Evolutionary conservation across 352 stramenopile species (phyloP).

Genomic region (Pythium phragmitis): DNA sequence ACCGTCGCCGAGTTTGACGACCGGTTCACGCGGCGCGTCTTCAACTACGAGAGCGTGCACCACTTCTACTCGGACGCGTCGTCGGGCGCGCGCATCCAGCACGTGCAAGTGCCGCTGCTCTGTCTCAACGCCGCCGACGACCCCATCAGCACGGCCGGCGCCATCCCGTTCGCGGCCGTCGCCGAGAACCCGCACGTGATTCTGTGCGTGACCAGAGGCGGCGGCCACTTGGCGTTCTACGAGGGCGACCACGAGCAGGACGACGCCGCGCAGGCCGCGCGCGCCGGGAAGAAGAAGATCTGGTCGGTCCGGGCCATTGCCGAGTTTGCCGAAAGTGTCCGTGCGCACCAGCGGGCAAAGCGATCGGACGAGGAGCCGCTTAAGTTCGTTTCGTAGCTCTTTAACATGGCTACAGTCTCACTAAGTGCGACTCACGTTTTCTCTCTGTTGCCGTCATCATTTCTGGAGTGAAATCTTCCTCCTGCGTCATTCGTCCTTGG

Average conservation of each 20-base stretch:
- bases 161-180: slow-evolving; percentile 39
- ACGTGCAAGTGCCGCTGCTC: slow-evolving; percentile 53
- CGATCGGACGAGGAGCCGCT: background rate
- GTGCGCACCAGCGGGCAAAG: slow-evolving; percentile 10
- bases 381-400: background rate
- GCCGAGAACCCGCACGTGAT: slow-evolving; percentile 63
- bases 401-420: slow-evolving; percentile 19
- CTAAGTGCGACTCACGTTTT: slow-evolving; percentile 10
- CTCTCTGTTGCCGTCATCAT: background rate
- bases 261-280: background rate
- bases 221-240: slow-evolving; percentile 75
- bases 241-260: slow-evolving; percentile 30
- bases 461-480: too few relatives aligned
- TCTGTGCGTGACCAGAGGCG: slow-evolving; percentile 56
- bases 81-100: slow-evolving; percentile 37
- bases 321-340: slow-evolving; percentile 57
- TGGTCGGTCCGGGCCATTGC: slow-evolving; percentile 55
- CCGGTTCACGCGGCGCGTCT: slow-evolving; percentile 53
- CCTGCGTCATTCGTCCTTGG: background rate
- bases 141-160: slow-evolving; percentile 51
- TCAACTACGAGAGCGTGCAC: slow-evolving; percentile 57
- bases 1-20: slow-evolving; percentile 64
- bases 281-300: slow-evolving; percentile 20
- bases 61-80: slow-evolving; percentile 64
- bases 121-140: slow-evolving; percentile 66